phyloP scores from a whole-genome alignment of 2,329 filamentous ascomycete species.

The Aureobasidium namibiae region DNA sequence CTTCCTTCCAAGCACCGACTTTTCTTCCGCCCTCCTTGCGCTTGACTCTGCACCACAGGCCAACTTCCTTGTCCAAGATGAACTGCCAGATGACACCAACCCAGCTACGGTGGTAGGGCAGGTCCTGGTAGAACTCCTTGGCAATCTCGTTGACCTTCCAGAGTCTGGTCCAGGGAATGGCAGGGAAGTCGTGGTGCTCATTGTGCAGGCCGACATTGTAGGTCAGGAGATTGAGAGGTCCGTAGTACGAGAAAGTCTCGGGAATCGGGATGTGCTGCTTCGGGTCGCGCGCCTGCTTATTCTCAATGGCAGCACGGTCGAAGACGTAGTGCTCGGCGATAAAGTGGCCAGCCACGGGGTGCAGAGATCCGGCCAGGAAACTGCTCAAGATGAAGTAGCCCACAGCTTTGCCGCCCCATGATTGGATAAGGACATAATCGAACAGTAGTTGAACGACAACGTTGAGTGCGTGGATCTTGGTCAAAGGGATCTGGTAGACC shows the following conservation, averaged over 20 bases:
- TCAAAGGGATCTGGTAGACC: constrained; percentile 83
- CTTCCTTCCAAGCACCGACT: constrained; percentile 44
- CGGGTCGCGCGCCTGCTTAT: constrained; percentile 25
- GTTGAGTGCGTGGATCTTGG: constrained; percentile 76
- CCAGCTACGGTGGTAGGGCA: constrained; percentile 88
- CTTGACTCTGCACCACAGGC: constrained; percentile 89
- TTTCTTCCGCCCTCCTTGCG: constrained; percentile 65
- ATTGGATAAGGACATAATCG: constrained; percentile 59
- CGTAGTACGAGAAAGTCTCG: constrained; percentile 97
- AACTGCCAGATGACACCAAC: constrained; percentile 91
- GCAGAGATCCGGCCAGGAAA: constrained; percentile 87
- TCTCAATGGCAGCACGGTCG: constrained; percentile 42
- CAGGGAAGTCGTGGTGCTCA: constrained; percentile 98
- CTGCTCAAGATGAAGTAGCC: constrained; percentile 81
- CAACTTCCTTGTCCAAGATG: constrained; percentile 80
- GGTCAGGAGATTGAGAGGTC: constrained; percentile 79
- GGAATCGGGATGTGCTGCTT: constrained; percentile 50
- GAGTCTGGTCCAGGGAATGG: constrained; percentile 86
- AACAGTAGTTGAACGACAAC: constrained; percentile 68
- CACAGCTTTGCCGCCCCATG: constrained; percentile 56
- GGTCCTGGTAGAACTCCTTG: constrained; percentile 79
- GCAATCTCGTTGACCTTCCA: constrained; percentile 71
- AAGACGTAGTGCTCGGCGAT: constrained; percentile 80
- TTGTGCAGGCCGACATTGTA: constrained; percentile 99
- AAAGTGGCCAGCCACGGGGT: constrained; percentile 94